Percentiles rank a stretch among this genome's conserved stretches.
phyloP scores from a whole-genome alignment of 345 rosid species.

The Murraya koenigii region DNA sequence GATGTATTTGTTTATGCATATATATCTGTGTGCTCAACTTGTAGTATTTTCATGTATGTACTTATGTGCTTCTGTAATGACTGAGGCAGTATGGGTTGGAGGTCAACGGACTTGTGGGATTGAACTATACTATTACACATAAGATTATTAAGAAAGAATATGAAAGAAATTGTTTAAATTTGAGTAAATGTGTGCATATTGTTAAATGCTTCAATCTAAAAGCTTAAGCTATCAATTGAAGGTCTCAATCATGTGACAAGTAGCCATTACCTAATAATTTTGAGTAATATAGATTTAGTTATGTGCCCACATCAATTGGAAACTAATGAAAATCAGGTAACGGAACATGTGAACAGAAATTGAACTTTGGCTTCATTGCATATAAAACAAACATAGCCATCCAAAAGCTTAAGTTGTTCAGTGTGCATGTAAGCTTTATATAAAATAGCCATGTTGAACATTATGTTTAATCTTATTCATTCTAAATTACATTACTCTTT shows the following conservation, averaged over 20 bases:
- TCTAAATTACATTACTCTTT: no score
- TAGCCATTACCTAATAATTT: not conserved
- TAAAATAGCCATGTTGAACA: not conserved
- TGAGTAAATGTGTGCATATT: not conserved
- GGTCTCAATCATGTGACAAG: not conserved
- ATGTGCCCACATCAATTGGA: not conserved
- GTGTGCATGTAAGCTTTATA: no score
- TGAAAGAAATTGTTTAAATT: not conserved
- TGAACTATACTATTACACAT: not conserved
- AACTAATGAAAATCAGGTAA: no score
- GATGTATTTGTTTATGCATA: not conserved
- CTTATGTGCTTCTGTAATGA: not conserved
- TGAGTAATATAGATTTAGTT: not conserved
- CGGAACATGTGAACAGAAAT: not conserved
- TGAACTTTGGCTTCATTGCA: not conserved
- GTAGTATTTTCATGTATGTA: not conserved
- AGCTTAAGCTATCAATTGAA: not conserved
- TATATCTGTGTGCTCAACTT: not conserved
- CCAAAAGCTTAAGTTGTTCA: not conserved
- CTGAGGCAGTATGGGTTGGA: not conserved
- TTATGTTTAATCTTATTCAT: not conserved
- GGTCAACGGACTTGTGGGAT: not conserved
- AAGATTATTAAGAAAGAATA: not conserved
- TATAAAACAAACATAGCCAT: no score
- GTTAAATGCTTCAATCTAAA: not conserved